Percentiles rank a stretch among this genome's conserved stretches.
Evolutionary conservation across 177 flowering plant genomes (phyloP).

Genomic region (Vitis hybrid): DNA sequence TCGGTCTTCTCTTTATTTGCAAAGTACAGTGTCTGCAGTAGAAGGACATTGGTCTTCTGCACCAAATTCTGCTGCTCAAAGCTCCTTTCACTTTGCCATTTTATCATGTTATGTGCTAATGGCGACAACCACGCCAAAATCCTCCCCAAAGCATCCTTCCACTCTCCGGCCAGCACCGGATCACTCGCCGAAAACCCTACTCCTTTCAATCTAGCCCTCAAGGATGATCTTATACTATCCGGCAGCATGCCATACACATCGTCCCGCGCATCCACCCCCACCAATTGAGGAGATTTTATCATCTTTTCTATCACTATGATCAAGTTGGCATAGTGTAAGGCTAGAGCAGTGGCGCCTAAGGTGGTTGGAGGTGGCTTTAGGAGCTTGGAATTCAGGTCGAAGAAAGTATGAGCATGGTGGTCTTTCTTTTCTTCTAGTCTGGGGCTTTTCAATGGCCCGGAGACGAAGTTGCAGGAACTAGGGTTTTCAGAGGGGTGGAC

Average conservation of each 20-base stretch:
- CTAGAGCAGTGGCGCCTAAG: constrained; percentile 65
- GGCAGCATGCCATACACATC: constrained; percentile 90
- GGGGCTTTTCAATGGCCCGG: constrained; percentile 39
- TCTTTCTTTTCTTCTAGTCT: constrained; percentile 14
- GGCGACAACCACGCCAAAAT: constrained; percentile 86
- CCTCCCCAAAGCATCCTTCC: constrained; percentile 74
- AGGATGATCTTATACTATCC: constrained; percentile 48
- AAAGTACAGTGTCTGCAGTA: constrained; percentile 75
- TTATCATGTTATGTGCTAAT: constrained; percentile 86
- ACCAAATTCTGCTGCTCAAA: constrained; percentile 76
- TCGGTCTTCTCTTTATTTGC: constrained; percentile 84
- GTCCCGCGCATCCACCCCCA: constrained; percentile 83
- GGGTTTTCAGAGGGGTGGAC: constrained; percentile 64
- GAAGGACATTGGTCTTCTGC: constrained; percentile 56
- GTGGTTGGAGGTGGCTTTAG: constrained; percentile 63
- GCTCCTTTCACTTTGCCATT: constrained; percentile 95
- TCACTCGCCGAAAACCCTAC: constrained; percentile 76
- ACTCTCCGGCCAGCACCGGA: constrained; percentile 70
- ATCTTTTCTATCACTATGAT: constrained; percentile 86
- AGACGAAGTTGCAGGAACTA: constrained; percentile 26
- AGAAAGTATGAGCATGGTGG: constrained; percentile 30
- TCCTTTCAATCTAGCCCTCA: constrained; percentile 68
- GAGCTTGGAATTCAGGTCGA: constrained; percentile 52
- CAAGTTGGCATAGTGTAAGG: constrained; percentile 81
- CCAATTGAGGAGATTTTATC: constrained; percentile 75